Evolutionary conservation across 495 filamentous ascomycete genomes (phyloP).

Genomic region (Chaetomidium leptoderma): DNA sequence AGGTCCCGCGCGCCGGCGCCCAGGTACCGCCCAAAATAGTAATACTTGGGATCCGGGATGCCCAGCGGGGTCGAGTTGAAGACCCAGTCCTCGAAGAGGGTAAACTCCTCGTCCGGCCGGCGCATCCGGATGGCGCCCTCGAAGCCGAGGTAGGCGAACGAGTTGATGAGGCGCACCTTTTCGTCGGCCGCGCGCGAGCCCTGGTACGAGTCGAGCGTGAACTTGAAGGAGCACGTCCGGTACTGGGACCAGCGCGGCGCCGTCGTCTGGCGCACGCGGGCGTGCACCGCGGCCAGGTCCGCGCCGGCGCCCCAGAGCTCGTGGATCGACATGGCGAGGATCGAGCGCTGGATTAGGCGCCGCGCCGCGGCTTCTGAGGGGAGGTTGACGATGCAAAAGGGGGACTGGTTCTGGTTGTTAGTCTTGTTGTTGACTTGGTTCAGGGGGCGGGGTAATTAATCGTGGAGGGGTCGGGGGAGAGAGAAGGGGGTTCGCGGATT

Average conservation of each 20-base stretch:
- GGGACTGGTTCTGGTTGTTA: constrained; percentile 56
- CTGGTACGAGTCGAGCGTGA: constrained; percentile 73
- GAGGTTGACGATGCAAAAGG: constrained; percentile 76
- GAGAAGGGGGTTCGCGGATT: no score
- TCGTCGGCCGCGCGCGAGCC: constrained; percentile 56
- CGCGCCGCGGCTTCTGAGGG: constrained; percentile 60
- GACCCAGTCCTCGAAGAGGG: constrained; percentile 74
- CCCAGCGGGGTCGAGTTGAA: constrained; percentile 43
- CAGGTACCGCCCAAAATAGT: constrained; percentile 70
- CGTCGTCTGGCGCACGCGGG: constrained; percentile 53
- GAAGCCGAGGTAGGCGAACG: constrained; percentile 74
- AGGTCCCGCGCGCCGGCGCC: constrained; percentile 57
- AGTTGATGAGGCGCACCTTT: constrained; percentile 69
- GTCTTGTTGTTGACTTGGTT: constrained; percentile 15
- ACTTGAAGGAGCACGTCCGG: constrained; percentile 64
- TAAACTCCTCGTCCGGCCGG: constrained; percentile 66
- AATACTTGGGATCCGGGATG: constrained; percentile 49
- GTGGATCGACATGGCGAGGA: constrained; percentile 75
- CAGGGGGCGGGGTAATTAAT: constrained; percentile 13
- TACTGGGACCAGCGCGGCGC: constrained; percentile 62
- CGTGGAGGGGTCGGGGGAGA: neutral
- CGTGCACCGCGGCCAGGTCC: constrained; percentile 65
- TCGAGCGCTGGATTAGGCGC: constrained; percentile 64
- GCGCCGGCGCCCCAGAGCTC: constrained; percentile 80
- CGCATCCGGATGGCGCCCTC: constrained; percentile 70